phyloP scores from a whole-genome alignment of 2,329 filamentous ascomycete species.

The Stachybotrys chlorohalonatus region DNA sequence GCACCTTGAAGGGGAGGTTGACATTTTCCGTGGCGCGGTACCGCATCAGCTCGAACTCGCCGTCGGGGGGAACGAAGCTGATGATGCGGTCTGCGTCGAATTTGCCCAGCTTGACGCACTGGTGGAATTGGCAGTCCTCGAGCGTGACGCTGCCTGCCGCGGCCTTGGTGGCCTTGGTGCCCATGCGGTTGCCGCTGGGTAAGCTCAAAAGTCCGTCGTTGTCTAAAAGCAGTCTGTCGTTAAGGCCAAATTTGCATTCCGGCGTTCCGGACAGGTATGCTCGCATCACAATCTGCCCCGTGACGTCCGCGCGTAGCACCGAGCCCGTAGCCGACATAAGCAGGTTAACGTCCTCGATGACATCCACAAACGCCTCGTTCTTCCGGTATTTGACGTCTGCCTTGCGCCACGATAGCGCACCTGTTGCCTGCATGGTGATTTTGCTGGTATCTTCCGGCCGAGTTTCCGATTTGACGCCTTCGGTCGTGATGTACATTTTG shows the following conservation, averaged over 20 bases:
- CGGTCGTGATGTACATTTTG: conserved; percentile 99
- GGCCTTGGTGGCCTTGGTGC: conserved; percentile 85
- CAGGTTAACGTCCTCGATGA: conserved; percentile 97
- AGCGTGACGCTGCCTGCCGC: conserved; percentile 91
- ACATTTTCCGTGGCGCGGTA: conserved; percentile 98
- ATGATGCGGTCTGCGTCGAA: conserved; percentile 97
- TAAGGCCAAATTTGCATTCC: conserved; percentile 97
- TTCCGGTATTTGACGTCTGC: conserved; percentile 98
- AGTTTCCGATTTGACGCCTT: conserved; percentile 89
- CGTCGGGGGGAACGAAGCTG: conserved; percentile 91
- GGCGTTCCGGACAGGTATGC: conserved; percentile 94
- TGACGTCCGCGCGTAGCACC: conserved; percentile 90
- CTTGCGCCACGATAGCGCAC: conserved; percentile 91
- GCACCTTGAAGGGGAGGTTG: conserved; percentile 96
- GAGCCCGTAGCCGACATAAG: conserved; percentile 98
- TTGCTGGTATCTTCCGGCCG: conserved; percentile 87
- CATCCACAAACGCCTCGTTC: conserved; percentile 98
- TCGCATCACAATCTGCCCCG: conserved; percentile 96
- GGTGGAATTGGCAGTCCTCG: conserved; percentile 98
- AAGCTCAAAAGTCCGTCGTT: conserved; percentile 56
- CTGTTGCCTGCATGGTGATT: conserved; percentile 98
- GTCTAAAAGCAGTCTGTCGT: conserved; percentile 89
- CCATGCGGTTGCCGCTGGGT: conserved; percentile 67
- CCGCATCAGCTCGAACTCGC: conserved; percentile 97
- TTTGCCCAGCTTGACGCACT: conserved; percentile 94